Evolutionary conservation across 2,329 filamentous ascomycete species (phyloP), one percentile per base, ranked within the genome.

Genomic region (Bipolaris cookei): DNA sequence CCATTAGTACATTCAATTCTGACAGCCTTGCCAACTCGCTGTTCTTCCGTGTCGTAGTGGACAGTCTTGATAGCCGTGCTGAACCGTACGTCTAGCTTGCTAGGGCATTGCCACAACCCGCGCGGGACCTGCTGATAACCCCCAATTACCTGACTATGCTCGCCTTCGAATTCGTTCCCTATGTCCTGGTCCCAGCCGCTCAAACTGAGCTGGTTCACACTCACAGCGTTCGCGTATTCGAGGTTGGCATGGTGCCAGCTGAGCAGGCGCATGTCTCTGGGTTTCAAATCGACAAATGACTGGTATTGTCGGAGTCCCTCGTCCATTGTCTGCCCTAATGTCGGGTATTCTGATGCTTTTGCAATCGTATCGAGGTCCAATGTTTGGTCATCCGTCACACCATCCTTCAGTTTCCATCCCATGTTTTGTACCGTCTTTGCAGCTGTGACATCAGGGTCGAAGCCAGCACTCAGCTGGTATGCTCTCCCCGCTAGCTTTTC

Each of bases 231-330:
- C 61, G 94, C 96, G 73, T 99, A 99, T 76, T 99, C 95, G 13
- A 99, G 83, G 72, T 99, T 99, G 63, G 96, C 96, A 75, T 97
- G 90, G 76, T 99, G 96, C 95, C 95, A 99, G 71, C 97, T 99
- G 70, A 98, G 84, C 14, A 99, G 82, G 43, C 95, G 87, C 76
- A 96, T 88, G 70, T 99, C 95, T 71, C 92, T 90, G 1, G 93
- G 86, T 13, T 88, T 91, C 50, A 99, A 79, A 56, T 96, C 89
- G 25, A 98, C 84, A 46, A 99, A 84, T 30, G 85, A 82, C 69
- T 90, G 89, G 73, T 97, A 99, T 74, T 98, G 93, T 16, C 84
- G 84, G 58, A 99, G 88, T n/a, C 92, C 91, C 63, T 92, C 88
- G 69, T 99, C 92, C 80, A 98, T 90, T 2, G 96, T 90, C n/a